These are phyloP conservation scores for Colletotrichum somersetense DNA, from an alignment of 2,329 filamentous ascomycete genomes.

Conservation along the genomic window DNA sequence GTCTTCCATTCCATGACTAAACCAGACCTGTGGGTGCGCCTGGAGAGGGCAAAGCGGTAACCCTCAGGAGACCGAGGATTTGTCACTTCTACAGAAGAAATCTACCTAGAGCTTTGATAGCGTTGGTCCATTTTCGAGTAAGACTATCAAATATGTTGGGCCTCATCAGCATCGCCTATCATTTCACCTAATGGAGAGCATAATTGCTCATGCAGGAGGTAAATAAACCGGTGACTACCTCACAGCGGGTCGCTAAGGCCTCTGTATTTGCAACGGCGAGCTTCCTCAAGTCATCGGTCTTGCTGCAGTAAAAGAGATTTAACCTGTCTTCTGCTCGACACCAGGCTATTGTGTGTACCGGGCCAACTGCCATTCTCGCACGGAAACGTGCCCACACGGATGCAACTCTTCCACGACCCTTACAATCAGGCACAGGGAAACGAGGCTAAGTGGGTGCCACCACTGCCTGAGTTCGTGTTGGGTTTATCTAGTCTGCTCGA, in stretches of 20 bases:
- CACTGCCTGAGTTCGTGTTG: not conserved
- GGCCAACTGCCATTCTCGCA: not conserved
- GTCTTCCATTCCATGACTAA: slow-evolving; percentile 9
- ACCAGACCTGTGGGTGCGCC: slow-evolving; percentile 1
- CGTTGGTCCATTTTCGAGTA: not conserved
- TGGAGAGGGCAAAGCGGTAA: not conserved
- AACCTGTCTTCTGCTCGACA: too few relatives aligned
- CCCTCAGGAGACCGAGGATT: not conserved
- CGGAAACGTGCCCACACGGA: not conserved
- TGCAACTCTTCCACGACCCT: not conserved
- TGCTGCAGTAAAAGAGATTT: too few relatives aligned
- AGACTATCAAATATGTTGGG: not conserved
- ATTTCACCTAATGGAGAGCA: too few relatives aligned
- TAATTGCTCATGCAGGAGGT: too few relatives aligned
- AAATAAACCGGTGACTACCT: too few relatives aligned
- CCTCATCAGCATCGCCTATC: not conserved
- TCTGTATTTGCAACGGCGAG: too few relatives aligned
- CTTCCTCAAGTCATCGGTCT: too few relatives aligned
- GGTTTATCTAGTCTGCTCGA: not conserved
- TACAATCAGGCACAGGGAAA: not conserved
- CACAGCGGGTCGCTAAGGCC: too few relatives aligned
- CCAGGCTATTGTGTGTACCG: too few relatives aligned
- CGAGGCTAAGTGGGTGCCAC: not conserved
- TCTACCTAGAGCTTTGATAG: not conserved
- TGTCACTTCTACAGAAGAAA: not conserved